Evolutionary conservation across 1,284 basidiomycete genomes (phyloP), one percentile per base, ranked within the genome.

Genomic region (Cryptococcus amylolentus): DNA sequence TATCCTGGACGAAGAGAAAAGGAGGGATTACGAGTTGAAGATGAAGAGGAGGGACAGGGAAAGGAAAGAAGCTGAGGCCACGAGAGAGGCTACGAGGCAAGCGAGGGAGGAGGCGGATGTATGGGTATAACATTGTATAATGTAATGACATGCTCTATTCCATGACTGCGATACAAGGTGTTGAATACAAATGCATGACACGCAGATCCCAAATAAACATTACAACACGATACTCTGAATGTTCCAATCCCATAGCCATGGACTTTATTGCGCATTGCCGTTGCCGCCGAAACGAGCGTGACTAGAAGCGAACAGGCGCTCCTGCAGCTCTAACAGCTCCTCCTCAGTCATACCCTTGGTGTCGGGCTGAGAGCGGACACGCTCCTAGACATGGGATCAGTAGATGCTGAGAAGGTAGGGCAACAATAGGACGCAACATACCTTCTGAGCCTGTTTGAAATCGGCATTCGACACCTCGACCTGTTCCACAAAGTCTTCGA

Each of bases 401-500:
- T 14, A 18, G 8, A 18, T 16, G n/a, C 28, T 18, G 20, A 35
- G 13, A 38, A n/a, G 35, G 31, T 10, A 35, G 31, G 31, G 6
- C 6, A 35, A 35, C 31, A 35, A 8, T 6, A 10, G 10, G 6
- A 14, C n/a, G 5, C 41, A 26, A 61, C 62, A 14, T 27, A 70
- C 69, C 64, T 75, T 74, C 56, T 71, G 68, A 14, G 65, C 64
- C 55, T 64, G 62, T 54, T 64, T 56, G 60, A 63, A 75, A 80
- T 58, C 91, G 57, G 94, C 97, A 74, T 90, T 88, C 62, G 91
- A 88, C 71, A 93, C 90, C 72, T 98, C 97, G 75, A 97, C 93
- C 69, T 97, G 94, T 69, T 91, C 86, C 55, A 96, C 80, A 26
- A 97, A 93, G 66, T 88, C 88, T 72, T 95, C 88, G 5, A 97